Evolutionary conservation across 257 asterid genomes (phyloP).

Genomic region (Solanum megistacrolobum): DNA sequence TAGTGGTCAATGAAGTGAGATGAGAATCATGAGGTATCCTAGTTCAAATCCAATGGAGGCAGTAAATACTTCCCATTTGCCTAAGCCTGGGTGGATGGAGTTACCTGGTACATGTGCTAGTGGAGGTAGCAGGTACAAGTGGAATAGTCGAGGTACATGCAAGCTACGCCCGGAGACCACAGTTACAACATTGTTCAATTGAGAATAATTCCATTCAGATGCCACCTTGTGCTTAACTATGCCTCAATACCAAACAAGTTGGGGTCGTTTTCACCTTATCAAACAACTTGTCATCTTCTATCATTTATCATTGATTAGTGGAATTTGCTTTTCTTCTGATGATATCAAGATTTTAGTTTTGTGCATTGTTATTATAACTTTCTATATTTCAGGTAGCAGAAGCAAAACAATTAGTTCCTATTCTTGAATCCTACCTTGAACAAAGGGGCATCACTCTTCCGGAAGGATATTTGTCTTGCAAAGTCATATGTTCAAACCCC

Average conservation of each 20-base stretch:
- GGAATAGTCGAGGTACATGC: background rate
- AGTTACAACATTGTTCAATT: background rate
- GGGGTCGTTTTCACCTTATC: background rate
- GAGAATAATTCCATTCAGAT: background rate
- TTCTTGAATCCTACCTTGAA: slow-evolving; percentile 83
- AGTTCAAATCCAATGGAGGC: background rate
- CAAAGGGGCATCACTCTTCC: slow-evolving; percentile 80
- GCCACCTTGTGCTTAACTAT: background rate
- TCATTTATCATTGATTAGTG: background rate
- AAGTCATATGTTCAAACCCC: slow-evolving; percentile 88
- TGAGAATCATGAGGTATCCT: background rate
- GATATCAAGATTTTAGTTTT: background rate
- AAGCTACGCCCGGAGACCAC: background rate
- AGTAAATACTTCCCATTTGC: background rate
- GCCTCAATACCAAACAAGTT: background rate
- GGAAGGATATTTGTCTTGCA: slow-evolving; percentile 63
- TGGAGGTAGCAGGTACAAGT: background rate
- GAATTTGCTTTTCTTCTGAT: background rate
- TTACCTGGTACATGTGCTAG: background rate
- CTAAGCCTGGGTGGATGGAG: background rate
- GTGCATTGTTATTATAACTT: background rate
- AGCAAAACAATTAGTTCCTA: slow-evolving; percentile 46
- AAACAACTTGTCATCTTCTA: background rate
- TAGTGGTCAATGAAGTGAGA: background rate
- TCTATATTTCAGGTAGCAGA: slow-evolving; percentile 47